Evolutionary conservation across 176 grass and related monocot species (phyloP), one percentile per base, ranked within the genome.

Genomic region (Rhynchospora pubera): DNA sequence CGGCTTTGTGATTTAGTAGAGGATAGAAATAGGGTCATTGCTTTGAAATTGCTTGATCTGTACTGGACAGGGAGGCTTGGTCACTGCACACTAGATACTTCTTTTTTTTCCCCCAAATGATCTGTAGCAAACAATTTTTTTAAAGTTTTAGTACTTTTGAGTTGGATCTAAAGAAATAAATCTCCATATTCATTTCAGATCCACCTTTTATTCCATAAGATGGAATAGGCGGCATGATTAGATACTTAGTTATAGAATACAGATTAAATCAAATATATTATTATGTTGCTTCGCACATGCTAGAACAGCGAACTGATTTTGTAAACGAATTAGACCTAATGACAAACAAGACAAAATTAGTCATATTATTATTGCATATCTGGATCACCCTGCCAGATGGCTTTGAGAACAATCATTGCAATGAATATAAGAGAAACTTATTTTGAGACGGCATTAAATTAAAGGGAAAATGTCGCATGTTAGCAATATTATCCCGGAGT

Each of bases 61-160:
- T 93, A 88, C 82, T 72, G 83, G 8, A 93, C 89, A 1, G 93
- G 93, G 86, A 97, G 91, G 76, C 88, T 93, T 89, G 93, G 93
- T 47, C 85, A 45, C 13, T 93, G 89, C 78, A 91, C 88, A 24
- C 83, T 93, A 14, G 93, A 97, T 28, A 14, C 46, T 79, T 15
- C n/a, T n/a, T n/a, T 86, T 39, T 1, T 34, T 34, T 34, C 1
- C 3, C 70, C 64, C 85, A 77, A 74, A 79, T 91, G 30, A 83
- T 52, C 50, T 57, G 16, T 58, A 83, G 62, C 62, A 87, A 77
- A 26, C 79, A 71, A 45, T 7, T 85, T 26, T 60, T 84, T 86
- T 58, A 57, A 57, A 57, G 16, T n/a, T 57, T 57, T 6, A 16
- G 21, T 21, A 61, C 22, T 61, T 7, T 61, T 21, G 22, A 22